phyloP scores from a whole-genome alignment of 208 protist genomes.

The Crithidia brevicula region DNA sequence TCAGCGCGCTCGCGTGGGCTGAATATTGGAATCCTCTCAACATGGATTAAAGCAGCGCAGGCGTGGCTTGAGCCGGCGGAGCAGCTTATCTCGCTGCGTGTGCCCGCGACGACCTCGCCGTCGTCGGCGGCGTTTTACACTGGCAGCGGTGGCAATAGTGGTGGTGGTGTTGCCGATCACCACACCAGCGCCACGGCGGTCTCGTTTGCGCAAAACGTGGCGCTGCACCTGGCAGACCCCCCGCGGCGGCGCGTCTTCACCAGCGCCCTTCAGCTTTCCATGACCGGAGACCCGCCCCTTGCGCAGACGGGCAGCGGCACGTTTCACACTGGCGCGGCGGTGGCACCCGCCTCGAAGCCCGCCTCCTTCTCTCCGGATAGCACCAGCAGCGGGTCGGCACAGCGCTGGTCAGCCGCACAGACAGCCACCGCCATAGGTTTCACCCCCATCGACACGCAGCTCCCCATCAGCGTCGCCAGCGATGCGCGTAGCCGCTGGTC shows the following conservation, averaged over 20 bases:
- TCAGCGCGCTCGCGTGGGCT: background rate
- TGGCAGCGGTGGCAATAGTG: background rate
- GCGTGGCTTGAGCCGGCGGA: background rate
- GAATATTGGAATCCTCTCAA: background rate
- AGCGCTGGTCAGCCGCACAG: slow-evolving; percentile 7
- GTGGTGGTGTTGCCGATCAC: background rate
- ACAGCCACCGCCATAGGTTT: background rate
- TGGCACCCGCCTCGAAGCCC: background rate
- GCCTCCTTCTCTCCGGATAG: background rate
- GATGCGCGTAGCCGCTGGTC: slow-evolving; percentile 8
- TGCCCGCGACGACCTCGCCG: background rate
- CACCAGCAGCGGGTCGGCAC: background rate
- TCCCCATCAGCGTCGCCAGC: background rate
- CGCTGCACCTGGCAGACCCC: background rate
- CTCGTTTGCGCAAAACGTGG: background rate
- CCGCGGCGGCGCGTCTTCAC: slow-evolving; percentile 12
- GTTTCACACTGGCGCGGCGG: background rate
- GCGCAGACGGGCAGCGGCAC: background rate
- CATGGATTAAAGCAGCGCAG: slow-evolving; percentile 13
- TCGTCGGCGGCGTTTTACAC: no score
- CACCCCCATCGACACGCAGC: background rate
- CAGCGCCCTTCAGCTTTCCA: background rate
- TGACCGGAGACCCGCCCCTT: slow-evolving; percentile 1
- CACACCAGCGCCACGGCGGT: background rate
- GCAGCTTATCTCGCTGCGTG: slow-evolving; percentile 7